Percentiles rank a stretch among this genome's conserved stretches.
Evolutionary conservation across 108 stramenopile genomes (phyloP).

Genomic region (Pseudonitzschia multiseries): DNA sequence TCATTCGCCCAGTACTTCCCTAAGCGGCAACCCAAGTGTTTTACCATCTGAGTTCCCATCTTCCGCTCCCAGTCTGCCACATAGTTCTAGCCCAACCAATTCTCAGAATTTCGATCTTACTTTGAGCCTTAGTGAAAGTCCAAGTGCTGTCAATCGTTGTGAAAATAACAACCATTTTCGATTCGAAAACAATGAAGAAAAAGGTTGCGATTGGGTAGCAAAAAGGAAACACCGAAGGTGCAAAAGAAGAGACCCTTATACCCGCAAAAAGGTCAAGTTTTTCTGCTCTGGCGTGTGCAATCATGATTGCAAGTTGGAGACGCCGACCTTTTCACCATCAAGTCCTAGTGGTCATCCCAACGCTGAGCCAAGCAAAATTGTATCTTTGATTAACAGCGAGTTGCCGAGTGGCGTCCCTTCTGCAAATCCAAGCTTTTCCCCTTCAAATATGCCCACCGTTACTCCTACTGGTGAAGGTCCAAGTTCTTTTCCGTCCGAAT

Average conservation of each 20-base stretch:
- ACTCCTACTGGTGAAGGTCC: not conserved
- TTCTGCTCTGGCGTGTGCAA: too few species aligned
- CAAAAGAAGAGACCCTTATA: too few species aligned
- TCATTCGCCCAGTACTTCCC: not conserved
- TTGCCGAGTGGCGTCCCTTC: not conserved
- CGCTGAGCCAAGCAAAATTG: not conserved
- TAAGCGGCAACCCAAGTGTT: not conserved
- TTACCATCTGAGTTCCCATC: not conserved
- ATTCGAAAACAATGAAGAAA: not conserved
- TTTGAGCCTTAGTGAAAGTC: constrained; percentile 16
- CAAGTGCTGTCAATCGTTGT: not conserved
- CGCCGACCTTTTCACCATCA: not conserved
- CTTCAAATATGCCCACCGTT: too few species aligned
- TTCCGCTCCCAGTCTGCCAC: not conserved
- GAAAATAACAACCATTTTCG: constrained; percentile 14
- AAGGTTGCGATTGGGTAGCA: constrained; percentile 27
- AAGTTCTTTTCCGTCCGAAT: not conserved
- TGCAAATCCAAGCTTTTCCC: not conserved
- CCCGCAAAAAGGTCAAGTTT: too few species aligned
- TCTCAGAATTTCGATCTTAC: too few species aligned
- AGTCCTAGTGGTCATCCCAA: not conserved
- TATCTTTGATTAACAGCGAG: not conserved
- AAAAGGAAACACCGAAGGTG: constrained; percentile 33
- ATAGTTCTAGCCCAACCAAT: not conserved
- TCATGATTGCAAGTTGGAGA: not conserved